Percentiles rank a stretch among this genome's conserved stretches.
Conservation (phyloP, 331 rosid genomes). For the Quercus lobata region DNA sequence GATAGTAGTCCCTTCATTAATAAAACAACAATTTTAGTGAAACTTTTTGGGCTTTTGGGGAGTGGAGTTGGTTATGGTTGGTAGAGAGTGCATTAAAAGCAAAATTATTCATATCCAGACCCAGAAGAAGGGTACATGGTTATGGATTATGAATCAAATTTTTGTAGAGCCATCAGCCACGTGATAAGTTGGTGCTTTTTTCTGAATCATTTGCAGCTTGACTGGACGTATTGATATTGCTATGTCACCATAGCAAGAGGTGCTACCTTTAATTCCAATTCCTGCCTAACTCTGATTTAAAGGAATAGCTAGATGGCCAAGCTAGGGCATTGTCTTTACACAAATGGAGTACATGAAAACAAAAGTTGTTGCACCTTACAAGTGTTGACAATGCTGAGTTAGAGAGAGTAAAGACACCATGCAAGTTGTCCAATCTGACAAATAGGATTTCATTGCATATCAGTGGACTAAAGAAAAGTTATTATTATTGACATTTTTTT, state of each 20-base stretch:
- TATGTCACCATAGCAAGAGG: conserved; percentile 10
- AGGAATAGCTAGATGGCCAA: no score
- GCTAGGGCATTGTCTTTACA: no score
- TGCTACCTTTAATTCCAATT: no score
- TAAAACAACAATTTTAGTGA: no score
- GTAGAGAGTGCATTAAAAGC: not conserved
- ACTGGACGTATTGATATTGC: not conserved
- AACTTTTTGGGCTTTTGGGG: not conserved
- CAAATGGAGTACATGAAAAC: no score
- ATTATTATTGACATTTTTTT: not conserved
- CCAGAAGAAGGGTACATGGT: not conserved
- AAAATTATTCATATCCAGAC: not conserved
- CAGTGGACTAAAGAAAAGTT: not conserved
- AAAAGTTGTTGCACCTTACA: not conserved
- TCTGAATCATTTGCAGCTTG: conserved; percentile 7
- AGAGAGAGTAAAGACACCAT: not conserved
- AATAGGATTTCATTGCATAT: no score
- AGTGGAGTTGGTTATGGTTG: not conserved
- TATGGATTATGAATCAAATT: not conserved
- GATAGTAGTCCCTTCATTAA: no score
- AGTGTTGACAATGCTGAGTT: not conserved
- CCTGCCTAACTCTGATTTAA: no score
- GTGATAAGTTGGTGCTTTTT: not conserved
- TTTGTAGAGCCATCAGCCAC: conserved; percentile 10
- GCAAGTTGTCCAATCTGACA: no score